Conservation (phyloP, 2,329 filamentous ascomycete genomes). For the Trichoderma pleuroti region DNA sequence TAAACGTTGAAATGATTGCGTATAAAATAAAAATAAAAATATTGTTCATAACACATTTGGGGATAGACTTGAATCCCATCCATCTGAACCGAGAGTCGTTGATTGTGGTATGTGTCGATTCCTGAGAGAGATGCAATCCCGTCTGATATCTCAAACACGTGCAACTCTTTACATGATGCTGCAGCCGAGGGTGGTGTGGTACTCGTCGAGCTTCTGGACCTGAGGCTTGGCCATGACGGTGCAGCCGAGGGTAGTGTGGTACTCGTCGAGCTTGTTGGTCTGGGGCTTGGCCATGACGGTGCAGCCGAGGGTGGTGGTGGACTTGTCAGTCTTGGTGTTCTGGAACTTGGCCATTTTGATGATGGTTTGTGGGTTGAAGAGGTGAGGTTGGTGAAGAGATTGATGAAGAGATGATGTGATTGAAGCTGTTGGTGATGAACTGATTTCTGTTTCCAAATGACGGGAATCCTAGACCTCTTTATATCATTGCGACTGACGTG, state of each 20-base stretch:
- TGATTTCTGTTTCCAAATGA: background rate
- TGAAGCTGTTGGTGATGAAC: background rate
- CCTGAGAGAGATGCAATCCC: background rate
- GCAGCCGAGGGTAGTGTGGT: background rate
- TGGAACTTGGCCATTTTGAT: background rate
- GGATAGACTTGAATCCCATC: background rate
- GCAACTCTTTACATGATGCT: constrained; percentile 32
- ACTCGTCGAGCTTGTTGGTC: background rate
- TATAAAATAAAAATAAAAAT: background rate
- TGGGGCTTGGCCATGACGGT: background rate
- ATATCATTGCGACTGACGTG: background rate
- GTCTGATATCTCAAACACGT: background rate
- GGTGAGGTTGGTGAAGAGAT: background rate
- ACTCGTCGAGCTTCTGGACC: background rate
- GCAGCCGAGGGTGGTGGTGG: background rate
- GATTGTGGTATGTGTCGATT: background rate
- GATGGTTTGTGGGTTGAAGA: background rate
- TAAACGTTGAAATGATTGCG: background rate
- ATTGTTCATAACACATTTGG: background rate
- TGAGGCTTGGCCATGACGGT: constrained; percentile 1
- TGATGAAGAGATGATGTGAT: background rate
- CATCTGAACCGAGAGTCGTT: background rate
- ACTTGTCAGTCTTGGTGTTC: background rate
- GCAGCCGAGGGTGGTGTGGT: background rate
- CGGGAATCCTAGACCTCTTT: background rate